phyloP scores from a whole-genome alignment of 768 basidiomycete genomes.

The Xerocomellus chrysenteron region DNA sequence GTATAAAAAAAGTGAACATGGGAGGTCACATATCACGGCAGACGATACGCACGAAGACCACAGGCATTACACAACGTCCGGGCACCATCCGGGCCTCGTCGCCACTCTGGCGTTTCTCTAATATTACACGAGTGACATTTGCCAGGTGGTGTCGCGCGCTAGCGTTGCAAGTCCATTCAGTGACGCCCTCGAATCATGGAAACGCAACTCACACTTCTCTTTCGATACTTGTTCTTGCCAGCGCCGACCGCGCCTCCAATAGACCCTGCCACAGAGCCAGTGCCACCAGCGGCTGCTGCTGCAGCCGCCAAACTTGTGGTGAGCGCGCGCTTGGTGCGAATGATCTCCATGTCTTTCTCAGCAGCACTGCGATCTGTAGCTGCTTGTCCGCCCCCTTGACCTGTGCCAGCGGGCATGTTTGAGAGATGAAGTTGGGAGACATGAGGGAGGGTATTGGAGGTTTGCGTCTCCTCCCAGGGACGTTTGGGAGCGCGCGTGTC shows the following conservation, averaged over 20 bases:
- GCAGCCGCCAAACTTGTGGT: conserved; percentile 59
- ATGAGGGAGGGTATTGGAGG: conserved; percentile 17
- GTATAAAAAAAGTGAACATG: not conserved
- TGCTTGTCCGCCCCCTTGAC: conserved; percentile 21
- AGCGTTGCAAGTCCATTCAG: conserved; percentile 31
- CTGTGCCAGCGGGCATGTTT: conserved; percentile 8
- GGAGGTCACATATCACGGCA: not conserved
- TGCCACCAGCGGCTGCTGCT: conserved; percentile 37
- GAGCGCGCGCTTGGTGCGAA: conserved; percentile 74
- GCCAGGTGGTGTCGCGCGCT: conserved; percentile 84
- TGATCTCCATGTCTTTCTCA: conserved; percentile 84
- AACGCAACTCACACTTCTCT: conserved; percentile 67
- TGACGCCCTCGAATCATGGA: conserved; percentile 1
- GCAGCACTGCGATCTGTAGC: conserved; percentile 58
- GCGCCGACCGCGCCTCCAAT: conserved; percentile 22
- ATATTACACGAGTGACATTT: conserved; percentile 89
- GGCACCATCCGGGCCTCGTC: conserved; percentile 81
- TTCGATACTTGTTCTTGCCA: conserved; percentile 76
- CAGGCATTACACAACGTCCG: conserved; percentile 84
- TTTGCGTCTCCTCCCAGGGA: conserved; percentile 68
- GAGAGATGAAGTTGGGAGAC: conserved; percentile 27
- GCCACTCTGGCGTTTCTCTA: conserved; percentile 86
- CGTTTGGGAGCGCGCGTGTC: conserved; percentile 62
- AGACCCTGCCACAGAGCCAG: conserved; percentile 34
- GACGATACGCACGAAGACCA: conserved; percentile 58